Evolutionary conservation across 768 basidiomycete species (phyloP).

Genomic region (Lactarius trivialis): DNA sequence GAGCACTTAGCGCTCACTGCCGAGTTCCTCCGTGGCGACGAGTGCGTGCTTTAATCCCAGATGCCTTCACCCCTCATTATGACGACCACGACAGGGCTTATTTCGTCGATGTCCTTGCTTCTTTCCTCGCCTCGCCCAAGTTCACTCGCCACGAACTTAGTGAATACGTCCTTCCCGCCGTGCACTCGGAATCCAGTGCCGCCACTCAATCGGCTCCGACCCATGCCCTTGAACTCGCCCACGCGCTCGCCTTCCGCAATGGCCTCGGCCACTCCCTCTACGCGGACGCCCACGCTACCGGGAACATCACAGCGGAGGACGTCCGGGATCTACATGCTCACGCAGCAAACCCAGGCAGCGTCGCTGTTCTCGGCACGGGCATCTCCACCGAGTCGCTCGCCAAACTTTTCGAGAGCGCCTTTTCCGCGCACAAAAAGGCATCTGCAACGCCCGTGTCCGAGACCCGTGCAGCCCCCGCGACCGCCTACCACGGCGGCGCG

Average conservation of each 20-base stretch:
- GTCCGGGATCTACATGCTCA: conserved; percentile 67
- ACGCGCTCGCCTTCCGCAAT: conserved; percentile 85
- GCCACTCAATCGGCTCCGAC: conserved; percentile 55
- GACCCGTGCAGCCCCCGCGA: conserved; percentile 31
- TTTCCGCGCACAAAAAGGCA: conserved; percentile 40
- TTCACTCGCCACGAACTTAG: conserved; percentile 73
- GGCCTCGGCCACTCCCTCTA: conserved; percentile 91
- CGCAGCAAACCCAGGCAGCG: conserved; percentile 76
- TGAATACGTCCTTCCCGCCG: conserved; percentile 65
- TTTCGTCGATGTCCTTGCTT: conserved; percentile 86
- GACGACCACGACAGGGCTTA: conserved; percentile 47
- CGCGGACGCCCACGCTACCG: conserved; percentile 52
- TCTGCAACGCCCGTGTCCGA: conserved; percentile 37
- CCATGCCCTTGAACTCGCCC: conserved; percentile 80
- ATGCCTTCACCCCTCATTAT: not conserved
- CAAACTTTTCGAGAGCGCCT: conserved; percentile 59
- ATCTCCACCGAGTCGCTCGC: conserved; percentile 64
- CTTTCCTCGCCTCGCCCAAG: conserved; percentile 75
- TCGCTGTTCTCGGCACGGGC: conserved; percentile 75
- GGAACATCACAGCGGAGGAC: conserved; percentile 55
- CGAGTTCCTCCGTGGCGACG: conserved; percentile 92
- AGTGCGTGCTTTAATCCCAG: conserved; percentile 54
- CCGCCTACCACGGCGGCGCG: conserved; percentile 82
- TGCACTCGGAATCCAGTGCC: conserved; percentile 61
- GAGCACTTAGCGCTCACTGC: conserved; percentile 92